Evolutionary conservation across 129 eudicot genomes (phyloP).

Genomic region (Chrysanthemum seticuspe): DNA sequence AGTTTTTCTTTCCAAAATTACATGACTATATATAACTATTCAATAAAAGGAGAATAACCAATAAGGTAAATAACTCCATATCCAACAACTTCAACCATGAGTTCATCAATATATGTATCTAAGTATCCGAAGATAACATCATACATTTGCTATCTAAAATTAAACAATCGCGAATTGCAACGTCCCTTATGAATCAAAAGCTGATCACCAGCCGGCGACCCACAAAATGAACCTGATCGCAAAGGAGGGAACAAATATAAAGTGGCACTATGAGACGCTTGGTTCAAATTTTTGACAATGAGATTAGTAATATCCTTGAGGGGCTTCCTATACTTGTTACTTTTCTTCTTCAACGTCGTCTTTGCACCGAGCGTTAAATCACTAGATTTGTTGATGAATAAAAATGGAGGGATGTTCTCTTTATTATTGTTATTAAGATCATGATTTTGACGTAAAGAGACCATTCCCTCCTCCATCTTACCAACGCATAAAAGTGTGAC

Average conservation of each 20-base stretch:
- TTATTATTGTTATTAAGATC: neutral
- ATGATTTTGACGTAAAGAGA: constrained; percentile 1
- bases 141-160: constrained; percentile 19
- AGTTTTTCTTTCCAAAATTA: too few relatives aligned
- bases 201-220: neutral
- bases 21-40: too few relatives aligned
- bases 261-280: neutral
- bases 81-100: neutral
- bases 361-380: neutral
- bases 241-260: neutral
- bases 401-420: constrained; percentile 26
- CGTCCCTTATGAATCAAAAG: neutral
- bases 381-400: neutral
- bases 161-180: constrained; percentile 7
- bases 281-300: neutral
- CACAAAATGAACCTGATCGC: neutral
- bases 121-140: too few relatives aligned
- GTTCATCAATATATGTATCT: neutral
- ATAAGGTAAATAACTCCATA: neutral
- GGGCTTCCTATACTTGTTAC: constrained; percentile 5
- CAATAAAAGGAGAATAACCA: too few relatives aligned
- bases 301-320: constrained; percentile 21
- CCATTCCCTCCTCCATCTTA: constrained; percentile 14
- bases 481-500: neutral
- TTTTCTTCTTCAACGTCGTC: neutral